phyloP scores from a whole-genome alignment of 768 basidiomycete genomes.

The Chiua virens region DNA sequence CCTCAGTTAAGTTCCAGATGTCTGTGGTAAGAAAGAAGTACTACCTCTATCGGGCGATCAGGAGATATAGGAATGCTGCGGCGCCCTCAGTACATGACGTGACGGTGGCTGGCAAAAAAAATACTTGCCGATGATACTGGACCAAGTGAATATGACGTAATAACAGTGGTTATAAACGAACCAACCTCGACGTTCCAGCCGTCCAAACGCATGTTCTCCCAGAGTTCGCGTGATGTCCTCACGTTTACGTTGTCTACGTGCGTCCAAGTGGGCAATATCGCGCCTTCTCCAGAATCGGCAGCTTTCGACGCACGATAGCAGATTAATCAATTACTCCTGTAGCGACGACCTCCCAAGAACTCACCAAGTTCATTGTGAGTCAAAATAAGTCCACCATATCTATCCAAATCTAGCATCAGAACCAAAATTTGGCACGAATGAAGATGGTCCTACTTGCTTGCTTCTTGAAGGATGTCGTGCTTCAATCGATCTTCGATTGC shows the following conservation, averaged over 20 bases:
- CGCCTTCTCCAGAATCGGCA: slow-evolving; percentile 67
- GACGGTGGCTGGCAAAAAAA: not conserved
- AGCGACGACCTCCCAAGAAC: slow-evolving; percentile 15
- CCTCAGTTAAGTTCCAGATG: not conserved
- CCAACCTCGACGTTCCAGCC: slow-evolving; percentile 94
- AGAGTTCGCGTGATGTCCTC: slow-evolving; percentile 85
- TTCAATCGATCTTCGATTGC: slow-evolving; percentile 88
- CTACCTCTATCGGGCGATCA: slow-evolving; percentile 85
- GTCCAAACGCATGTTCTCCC: slow-evolving; percentile 70
- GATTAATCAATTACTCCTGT: slow-evolving; percentile 1
- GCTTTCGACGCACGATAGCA: slow-evolving; percentile 28
- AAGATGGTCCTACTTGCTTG: slow-evolving; percentile 48
- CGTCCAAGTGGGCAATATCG: slow-evolving; percentile 92
- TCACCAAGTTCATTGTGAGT: slow-evolving; percentile 91
- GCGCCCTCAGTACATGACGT: slow-evolving; percentile 10
- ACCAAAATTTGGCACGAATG: not conserved
- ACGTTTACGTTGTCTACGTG: slow-evolving; percentile 81
- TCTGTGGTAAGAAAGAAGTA: slow-evolving; percentile 7
- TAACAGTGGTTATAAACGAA: slow-evolving; percentile 25
- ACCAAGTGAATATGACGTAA: slow-evolving; percentile 12
- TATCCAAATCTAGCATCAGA: slow-evolving; percentile 30
- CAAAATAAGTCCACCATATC: slow-evolving; percentile 86
- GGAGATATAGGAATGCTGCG: slow-evolving; percentile 91
- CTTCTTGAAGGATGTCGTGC: slow-evolving; percentile 88
- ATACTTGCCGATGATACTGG: slow-evolving; percentile 74